These are phyloP conservation scores for Mycosphaerella sp. DNA, from an alignment of 2,329 filamentous ascomycete species.

Conservation along the genomic window DNA sequence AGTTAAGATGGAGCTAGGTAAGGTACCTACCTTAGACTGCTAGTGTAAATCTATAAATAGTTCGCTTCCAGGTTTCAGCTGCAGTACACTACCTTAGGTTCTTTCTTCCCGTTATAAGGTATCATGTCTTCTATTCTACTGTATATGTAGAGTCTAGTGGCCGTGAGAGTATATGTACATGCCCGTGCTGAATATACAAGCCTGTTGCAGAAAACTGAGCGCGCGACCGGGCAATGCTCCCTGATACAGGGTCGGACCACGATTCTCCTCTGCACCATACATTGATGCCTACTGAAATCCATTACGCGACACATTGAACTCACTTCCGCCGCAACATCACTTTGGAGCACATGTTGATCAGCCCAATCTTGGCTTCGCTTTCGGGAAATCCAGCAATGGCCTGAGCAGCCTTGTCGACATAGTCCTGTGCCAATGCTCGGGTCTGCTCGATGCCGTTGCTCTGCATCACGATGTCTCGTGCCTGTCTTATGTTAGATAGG, in stretches of 20 bases:
- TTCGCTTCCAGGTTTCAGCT: not conserved
- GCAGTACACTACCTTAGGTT: too few relatives aligned
- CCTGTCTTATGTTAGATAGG: constrained; percentile 50
- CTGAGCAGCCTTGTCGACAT: constrained; percentile 77
- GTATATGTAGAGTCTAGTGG: not conserved
- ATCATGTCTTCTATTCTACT: not conserved
- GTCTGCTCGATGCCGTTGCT: constrained; percentile 91
- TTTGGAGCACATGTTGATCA: constrained; percentile 91
- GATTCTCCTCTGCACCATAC: too few relatives aligned
- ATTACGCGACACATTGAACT: constrained; percentile 2
- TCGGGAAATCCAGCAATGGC: constrained; percentile 82
- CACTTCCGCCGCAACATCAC: constrained; percentile 84
- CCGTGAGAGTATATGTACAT: constrained; percentile 12
- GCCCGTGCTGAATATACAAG: constrained; percentile 12
- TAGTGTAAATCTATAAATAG: not conserved
- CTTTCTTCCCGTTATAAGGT: not conserved
- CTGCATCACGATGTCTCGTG: constrained; percentile 72
- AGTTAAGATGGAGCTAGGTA: too few relatives aligned
- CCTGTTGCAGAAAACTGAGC: not conserved
- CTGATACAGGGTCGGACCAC: not conserved
- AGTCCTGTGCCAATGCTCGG: constrained; percentile 80
- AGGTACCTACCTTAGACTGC: too few relatives aligned
- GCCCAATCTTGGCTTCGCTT: constrained; percentile 87
- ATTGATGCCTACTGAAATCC: too few relatives aligned
- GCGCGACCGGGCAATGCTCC: not conserved